A percentile compares a stretch with the other conserved stretches of the same genome.
Conservation (phyloP, 176 grass and related monocot species). For the Alopecurus myosuroides region DNA sequence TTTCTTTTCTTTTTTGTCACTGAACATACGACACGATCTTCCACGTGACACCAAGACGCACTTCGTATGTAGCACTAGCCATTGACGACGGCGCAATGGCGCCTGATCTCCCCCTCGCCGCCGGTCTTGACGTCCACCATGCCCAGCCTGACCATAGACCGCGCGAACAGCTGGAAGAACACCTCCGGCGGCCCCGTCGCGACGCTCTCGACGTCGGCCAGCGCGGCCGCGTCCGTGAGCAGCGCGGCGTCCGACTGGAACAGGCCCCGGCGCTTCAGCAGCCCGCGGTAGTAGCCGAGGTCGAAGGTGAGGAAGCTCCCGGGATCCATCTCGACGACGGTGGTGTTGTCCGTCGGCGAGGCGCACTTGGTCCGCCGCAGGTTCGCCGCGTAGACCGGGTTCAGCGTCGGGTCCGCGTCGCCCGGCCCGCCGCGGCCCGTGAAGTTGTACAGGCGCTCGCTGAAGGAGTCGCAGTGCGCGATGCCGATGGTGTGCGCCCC, state of each 20-base stretch:
- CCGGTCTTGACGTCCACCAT: constrained; percentile 64
- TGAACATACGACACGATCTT: neutral
- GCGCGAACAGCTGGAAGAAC: constrained; percentile 64
- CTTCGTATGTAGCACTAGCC: neutral
- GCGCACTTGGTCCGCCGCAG: constrained; percentile 56
- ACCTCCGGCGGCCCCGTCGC: constrained; percentile 12
- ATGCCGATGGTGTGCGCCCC: constrained; percentile 92
- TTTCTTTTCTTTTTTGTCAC: too few relatives aligned
- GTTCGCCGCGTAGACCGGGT: constrained; percentile 54
- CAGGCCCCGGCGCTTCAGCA: constrained; percentile 68
- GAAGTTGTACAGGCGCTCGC: constrained; percentile 75
- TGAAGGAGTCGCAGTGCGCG: constrained; percentile 54
- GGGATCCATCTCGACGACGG: constrained; percentile 86
- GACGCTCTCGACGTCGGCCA: constrained; percentile 32
- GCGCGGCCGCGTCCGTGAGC: constrained; percentile 34
- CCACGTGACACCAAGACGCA: neutral
- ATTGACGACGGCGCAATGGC: constrained; percentile 56
- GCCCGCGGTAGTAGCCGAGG: constrained; percentile 53
- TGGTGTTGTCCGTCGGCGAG: constrained; percentile 46
- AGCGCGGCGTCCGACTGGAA: constrained; percentile 82
- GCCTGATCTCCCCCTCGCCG: constrained; percentile 65
- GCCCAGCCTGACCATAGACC: constrained; percentile 69
- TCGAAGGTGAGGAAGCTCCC: constrained; percentile 88
- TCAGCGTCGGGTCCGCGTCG: constrained; percentile 61
- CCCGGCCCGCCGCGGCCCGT: constrained; percentile 38